Evolutionary conservation across 2,329 filamentous ascomycete genomes (phyloP), one percentile per base, ranked within the genome.

Genomic region (Calonectria montana): DNA sequence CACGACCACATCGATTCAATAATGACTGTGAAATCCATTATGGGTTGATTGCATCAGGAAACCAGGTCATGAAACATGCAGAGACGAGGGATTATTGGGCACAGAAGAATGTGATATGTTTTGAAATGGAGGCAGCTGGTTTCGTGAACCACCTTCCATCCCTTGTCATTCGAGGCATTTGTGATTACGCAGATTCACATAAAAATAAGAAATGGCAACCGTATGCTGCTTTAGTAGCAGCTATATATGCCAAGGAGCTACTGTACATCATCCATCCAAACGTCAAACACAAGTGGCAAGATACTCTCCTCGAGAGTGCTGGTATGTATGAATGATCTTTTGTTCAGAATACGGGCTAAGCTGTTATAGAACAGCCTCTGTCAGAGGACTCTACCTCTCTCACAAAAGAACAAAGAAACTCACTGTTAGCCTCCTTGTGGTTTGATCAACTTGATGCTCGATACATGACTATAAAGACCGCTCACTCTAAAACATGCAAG

Each of bases 361-460:
- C 39, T 10, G 18, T 10, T 1, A n/a, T 18, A 41, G 39, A 41
- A 10, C 39, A 41, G 4, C 6, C 31, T 35, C 7, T 6, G 31
- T 2, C 9, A 9, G 8, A 23, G 13, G n/a, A 8, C 21, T 23
- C 21, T 4, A 23, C 43, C 4, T 47, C 43, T 23, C 43, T 47
- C 21, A 67, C 13, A 10, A 21, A 15, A 13, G 45, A 67, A 10
- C 53, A 71, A 25, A 43, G 25, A 9, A 2, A 37, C 10, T 31
- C 37, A 7, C 50, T 74, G 18, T 70, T 85, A 25, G 70, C 82
- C 0, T 82, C 81, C 1, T 74, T 86, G 2, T 69, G 74, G 35
- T 86, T 85, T 29, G 77, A 81, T 1, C 80, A 85, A 55, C 82
- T 86, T 4, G 81, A 85, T 69, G 75, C 81, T 45, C 83, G 84